Percentiles rank a stretch among this genome's conserved stretches.
These are phyloP conservation scores for Ceratobasidium sp. DNA, from an alignment of 1,284 basidiomycete species.

Conservation along the genomic window DNA sequence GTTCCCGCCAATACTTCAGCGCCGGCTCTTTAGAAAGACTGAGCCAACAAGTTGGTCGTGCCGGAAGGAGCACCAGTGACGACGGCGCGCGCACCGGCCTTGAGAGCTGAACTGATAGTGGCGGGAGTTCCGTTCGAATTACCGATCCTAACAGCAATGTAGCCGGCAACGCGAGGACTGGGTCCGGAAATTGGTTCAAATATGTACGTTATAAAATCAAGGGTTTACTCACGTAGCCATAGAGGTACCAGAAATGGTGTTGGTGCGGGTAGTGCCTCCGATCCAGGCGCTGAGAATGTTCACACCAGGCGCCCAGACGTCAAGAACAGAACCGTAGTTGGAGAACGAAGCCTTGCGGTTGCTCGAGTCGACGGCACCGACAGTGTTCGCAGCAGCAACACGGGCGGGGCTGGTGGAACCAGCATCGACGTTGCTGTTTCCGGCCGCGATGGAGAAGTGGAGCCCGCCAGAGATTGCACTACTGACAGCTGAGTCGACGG, in stretches of 20 bases:
- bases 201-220: not conserved
- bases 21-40: no score
- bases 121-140: slow-evolving; percentile 42
- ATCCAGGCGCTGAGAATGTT: slow-evolving; percentile 87
- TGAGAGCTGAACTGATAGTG: slow-evolving; percentile 33
- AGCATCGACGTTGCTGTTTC: slow-evolving; percentile 72
- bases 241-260: slow-evolving; percentile 81
- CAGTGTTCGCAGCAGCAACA: slow-evolving; percentile 85
- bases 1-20: no score
- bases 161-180: slow-evolving; percentile 42
- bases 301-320: slow-evolving; percentile 62
- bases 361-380: slow-evolving; percentile 83
- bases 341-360: slow-evolving; percentile 93
- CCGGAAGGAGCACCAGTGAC: slow-evolving; percentile 44
- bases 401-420: slow-evolving; percentile 60
- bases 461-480: slow-evolving; percentile 80
- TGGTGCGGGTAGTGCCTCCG: slow-evolving; percentile 67
- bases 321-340: slow-evolving; percentile 69
- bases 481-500: slow-evolving; percentile 47
- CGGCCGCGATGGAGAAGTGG: slow-evolving; percentile 96
- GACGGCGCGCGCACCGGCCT: slow-evolving; percentile 31
- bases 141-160: slow-evolving; percentile 35
- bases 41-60: slow-evolving; percentile 45
- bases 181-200: not conserved
- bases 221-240: slow-evolving; percentile 63